These are phyloP conservation scores for Clonostachys solani DNA, from an alignment of 2,329 filamentous ascomycete genomes.

Conservation along the genomic window DNA sequence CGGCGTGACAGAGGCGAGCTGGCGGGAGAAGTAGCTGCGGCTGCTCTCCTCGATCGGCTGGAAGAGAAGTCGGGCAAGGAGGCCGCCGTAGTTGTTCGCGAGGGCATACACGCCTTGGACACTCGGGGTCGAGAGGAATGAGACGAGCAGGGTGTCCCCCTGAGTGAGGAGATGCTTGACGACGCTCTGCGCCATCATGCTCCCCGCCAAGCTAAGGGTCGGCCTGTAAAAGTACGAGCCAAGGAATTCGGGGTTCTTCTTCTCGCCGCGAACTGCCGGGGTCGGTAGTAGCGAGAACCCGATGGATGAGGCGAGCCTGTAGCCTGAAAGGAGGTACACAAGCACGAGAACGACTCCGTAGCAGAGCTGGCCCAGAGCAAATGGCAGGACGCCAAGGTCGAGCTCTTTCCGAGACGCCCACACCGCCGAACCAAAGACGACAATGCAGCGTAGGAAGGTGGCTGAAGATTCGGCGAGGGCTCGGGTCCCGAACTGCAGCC, in stretches of 20 bases:
- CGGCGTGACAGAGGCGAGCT: constrained; percentile 43
- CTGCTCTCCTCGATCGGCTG: constrained; percentile 95
- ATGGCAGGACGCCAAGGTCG: constrained; percentile 75
- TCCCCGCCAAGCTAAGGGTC: constrained; percentile 70
- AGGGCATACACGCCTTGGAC: constrained; percentile 91
- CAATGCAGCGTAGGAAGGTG: constrained; percentile 70
- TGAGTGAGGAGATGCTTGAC: constrained; percentile 94
- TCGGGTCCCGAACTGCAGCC: constrained; percentile 73
- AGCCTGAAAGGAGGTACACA: constrained; percentile 66
- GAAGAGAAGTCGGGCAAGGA: constrained; percentile 84
- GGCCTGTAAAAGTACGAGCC: constrained; percentile 62
- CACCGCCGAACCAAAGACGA: constrained; percentile 68
- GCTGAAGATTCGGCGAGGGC: constrained; percentile 81
- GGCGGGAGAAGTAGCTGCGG: constrained; percentile 80
- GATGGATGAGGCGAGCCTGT: constrained; percentile 45
- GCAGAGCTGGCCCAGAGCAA: constrained; percentile 78
- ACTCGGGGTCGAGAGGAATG: constrained; percentile 67
- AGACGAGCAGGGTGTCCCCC: constrained; percentile 87
- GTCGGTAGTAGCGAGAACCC: constrained; percentile 66
- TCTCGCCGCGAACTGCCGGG: constrained; percentile 18
- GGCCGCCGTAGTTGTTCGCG: constrained; percentile 89
- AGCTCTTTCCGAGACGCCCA: constrained; percentile 44
- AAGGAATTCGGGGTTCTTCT: constrained; percentile 34
- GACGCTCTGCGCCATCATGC: constrained; percentile 80
- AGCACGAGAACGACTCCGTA: constrained; percentile 67